A percentile compares a stretch with the other conserved stretches of the same genome.
Conservation (phyloP, 306 rosid genomes). For the Gastrolobium bilobum region DNA sequence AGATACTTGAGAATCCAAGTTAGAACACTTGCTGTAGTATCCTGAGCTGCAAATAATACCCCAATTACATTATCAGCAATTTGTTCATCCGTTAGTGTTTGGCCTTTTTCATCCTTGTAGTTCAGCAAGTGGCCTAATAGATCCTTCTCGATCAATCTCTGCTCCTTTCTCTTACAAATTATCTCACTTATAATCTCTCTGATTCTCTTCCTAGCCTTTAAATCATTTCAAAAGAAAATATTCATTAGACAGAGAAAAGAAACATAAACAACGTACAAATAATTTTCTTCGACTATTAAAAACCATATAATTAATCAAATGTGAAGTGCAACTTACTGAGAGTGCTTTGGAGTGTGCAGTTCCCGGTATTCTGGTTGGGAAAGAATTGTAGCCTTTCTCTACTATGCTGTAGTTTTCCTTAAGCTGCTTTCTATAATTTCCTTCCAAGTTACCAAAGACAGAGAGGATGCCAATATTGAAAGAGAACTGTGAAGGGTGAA, state of each 20-base stretch:
- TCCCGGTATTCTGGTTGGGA: slow-evolving; percentile 74
- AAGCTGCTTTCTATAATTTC: slow-evolving; percentile 63
- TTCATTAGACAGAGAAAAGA: slow-evolving; percentile 15
- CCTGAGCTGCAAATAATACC: slow-evolving; percentile 93
- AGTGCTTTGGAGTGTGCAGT: slow-evolving; percentile 85
- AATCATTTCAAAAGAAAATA: not conserved
- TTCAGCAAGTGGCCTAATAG: slow-evolving; percentile 72
- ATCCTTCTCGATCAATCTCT: slow-evolving; percentile 61
- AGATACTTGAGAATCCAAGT: slow-evolving; percentile 96
- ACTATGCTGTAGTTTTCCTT: slow-evolving; percentile 76
- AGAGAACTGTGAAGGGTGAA: slow-evolving; percentile 65
- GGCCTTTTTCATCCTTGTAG: slow-evolving; percentile 65
- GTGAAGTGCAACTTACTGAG: slow-evolving; percentile 57
- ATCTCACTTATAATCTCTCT: slow-evolving; percentile 70
- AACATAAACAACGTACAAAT: not conserved
- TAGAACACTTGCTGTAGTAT: slow-evolving; percentile 89
- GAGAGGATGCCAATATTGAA: slow-evolving; percentile 82
- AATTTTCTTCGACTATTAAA: not conserved
- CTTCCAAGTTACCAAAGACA: slow-evolving; percentile 75
- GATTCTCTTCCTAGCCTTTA: slow-evolving; percentile 81
- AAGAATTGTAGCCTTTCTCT: slow-evolving; percentile 90
- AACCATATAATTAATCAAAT: not conserved
- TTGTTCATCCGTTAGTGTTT: slow-evolving; percentile 64
- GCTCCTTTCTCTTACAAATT: slow-evolving; percentile 73
- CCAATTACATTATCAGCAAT: slow-evolving; percentile 95